Evolutionary conservation across 2,329 filamentous ascomycete genomes (phyloP), one percentile per base, ranked within the genome.

Genomic region (Claviceps fusiformis): DNA sequence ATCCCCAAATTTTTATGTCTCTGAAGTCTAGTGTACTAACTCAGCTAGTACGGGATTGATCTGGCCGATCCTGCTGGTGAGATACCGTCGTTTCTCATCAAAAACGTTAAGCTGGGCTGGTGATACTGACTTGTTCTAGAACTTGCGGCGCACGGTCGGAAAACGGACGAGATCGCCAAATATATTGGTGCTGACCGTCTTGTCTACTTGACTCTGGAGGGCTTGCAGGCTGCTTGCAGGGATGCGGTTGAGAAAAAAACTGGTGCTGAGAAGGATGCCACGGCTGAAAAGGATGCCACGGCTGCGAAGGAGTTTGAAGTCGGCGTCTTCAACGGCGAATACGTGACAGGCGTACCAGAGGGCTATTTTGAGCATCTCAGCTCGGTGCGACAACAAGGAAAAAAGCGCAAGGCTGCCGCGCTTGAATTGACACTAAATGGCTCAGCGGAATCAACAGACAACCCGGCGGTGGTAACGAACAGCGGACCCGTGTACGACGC

Each of bases 301-400:
- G 66, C 24, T 24, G 24, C 80, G 62, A 75, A 75, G 9, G 75
- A 85, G 55, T 96, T 96, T 61, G 92, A 97, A 67, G 83, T 95
- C 2, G 91, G 92, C 54, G 91, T 96, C 9, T 96, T 97, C 73
- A 89, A 84, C 65, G 92, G 92, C 49, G 82, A 83, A 59, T 96
- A 96, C 69, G 77, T 88, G 58, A 96, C 92, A 0, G 82, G 82
- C 0, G 86, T 96, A 1, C 80, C 85, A 1, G 78, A 83, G 7
- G 83, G 80, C 43, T 96, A 96, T 71, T 93, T 96, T 62, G 82
- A 88, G 60, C 87, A 89, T 63, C 75, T 95, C 5, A 85, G 88
- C 69, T 74, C 78, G 56, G 71, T 90, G 19, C 78, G 88, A 54
- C 83, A 88, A 68, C 85, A 80, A 33, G 39, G 41, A 6, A 54